A percentile compares a stretch with the other conserved stretches of the same genome.
Evolutionary conservation across 768 basidiomycete genomes (phyloP).

Genomic region (Pholiota conissans): DNA sequence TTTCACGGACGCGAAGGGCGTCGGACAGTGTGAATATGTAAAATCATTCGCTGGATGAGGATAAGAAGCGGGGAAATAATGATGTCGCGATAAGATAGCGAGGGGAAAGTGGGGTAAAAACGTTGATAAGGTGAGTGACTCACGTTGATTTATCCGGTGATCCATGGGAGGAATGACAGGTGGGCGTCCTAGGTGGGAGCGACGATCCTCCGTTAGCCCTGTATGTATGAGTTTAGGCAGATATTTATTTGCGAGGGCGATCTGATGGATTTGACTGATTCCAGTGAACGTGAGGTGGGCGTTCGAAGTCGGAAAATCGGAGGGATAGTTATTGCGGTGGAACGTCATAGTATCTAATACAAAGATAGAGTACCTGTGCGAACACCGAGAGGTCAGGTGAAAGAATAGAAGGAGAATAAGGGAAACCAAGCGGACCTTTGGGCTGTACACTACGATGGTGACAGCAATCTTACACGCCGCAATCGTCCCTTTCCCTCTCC

Average conservation of each 20-base stretch:
- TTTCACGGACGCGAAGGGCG: conserved; percentile 2
- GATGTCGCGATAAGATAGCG: background rate
- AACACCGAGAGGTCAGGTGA: background rate
- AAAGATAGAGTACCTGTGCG: too few relatives aligned
- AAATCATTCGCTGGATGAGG: conserved; percentile 1
- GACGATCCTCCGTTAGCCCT: background rate
- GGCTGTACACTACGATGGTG: background rate
- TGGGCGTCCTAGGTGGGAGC: background rate
- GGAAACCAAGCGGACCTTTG: background rate
- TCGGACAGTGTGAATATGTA: conserved; percentile 15
- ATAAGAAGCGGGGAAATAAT: background rate
- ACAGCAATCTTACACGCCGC: background rate
- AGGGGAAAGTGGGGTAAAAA: background rate
- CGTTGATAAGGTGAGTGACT: background rate
- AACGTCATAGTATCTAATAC: too few relatives aligned
- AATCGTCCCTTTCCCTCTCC: background rate
- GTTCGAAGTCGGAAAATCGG: too few relatives aligned
- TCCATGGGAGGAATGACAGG: background rate
- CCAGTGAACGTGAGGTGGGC: too few relatives aligned
- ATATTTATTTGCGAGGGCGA: too few relatives aligned
- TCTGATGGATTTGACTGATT: too few relatives aligned
- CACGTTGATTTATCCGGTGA: background rate
- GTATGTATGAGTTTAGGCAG: too few relatives aligned
- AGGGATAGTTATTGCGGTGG: too few relatives aligned
- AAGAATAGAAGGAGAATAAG: background rate